Conservation (phyloP, 2,329 filamentous ascomycete species). For the Colletotrichum sojae region DNA sequence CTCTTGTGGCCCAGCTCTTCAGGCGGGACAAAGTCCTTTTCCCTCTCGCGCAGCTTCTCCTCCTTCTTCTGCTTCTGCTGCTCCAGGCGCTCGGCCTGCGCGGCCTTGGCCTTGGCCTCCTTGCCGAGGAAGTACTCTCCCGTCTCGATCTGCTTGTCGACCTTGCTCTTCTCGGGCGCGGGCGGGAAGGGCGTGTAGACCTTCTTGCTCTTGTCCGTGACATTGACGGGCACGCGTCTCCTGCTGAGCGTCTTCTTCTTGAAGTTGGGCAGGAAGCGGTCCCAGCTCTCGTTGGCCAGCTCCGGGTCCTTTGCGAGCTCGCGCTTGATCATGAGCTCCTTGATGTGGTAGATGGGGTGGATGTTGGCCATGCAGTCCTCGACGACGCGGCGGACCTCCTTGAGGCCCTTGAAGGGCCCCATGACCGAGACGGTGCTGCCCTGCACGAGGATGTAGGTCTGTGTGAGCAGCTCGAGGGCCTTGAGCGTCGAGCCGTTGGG, state of each 20-base stretch:
- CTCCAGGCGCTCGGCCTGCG: conserved; percentile 84
- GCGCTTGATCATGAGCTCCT: conserved; percentile 90
- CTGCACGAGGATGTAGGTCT: conserved; percentile 94
- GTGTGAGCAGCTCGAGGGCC: conserved; percentile 90
- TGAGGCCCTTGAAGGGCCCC: conserved; percentile 93
- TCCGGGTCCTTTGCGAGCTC: conserved; percentile 92
- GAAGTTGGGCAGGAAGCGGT: conserved; percentile 96
- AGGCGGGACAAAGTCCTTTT: conserved; percentile 89
- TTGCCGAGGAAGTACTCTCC: conserved; percentile 97
- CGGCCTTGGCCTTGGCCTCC: conserved; percentile 88
- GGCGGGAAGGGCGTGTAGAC: conserved; percentile 97
- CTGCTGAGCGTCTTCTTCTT: conserved; percentile 93
- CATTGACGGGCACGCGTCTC: conserved; percentile 83
- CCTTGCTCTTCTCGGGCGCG: conserved; percentile 97
- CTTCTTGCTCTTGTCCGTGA: conserved; percentile 96
- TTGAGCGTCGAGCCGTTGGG: conserved; percentile 94
- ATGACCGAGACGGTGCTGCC: conserved; percentile 95
- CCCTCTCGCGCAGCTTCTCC: conserved; percentile 87
- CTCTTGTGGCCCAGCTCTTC: conserved; percentile 78
- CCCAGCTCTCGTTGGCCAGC: conserved; percentile 91
- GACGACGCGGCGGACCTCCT: conserved; percentile 90
- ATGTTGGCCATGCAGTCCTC: conserved; percentile 98
- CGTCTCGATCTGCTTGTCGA: conserved; percentile 97
- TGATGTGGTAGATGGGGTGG: conserved; percentile 88
- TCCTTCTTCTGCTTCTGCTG: conserved; percentile 90